Evolutionary conservation across 2,329 filamentous ascomycete genomes (phyloP).

Genomic region (Trichoderma koningiopsis): DNA sequence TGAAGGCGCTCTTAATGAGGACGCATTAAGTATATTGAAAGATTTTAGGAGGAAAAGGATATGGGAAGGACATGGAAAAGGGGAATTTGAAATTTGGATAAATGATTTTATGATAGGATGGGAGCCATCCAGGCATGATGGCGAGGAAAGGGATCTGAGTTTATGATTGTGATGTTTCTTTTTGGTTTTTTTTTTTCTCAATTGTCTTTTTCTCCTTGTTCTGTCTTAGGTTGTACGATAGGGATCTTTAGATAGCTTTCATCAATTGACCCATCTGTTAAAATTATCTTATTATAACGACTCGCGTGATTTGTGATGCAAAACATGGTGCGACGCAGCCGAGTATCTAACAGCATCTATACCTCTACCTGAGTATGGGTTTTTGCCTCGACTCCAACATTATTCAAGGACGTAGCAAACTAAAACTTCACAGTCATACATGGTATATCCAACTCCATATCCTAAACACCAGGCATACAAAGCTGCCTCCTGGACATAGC

Average conservation of each 20-base stretch:
- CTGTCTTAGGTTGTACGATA: neutral
- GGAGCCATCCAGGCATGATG: neutral
- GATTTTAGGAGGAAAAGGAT: neutral
- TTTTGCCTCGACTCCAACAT: neutral
- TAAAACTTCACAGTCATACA: neutral
- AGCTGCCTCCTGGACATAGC: neutral
- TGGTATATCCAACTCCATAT: neutral
- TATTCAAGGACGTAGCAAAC: neutral
- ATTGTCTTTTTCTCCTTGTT: neutral
- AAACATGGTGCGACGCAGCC: neutral
- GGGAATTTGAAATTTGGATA: neutral
- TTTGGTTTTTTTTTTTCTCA: too few relatives aligned
- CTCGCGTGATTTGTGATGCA: neutral
- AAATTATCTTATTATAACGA: neutral
- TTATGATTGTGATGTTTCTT: neutral
- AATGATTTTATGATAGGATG: neutral
- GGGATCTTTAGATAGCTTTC: neutral
- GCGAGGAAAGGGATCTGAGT: neutral
- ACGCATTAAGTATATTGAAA: neutral
- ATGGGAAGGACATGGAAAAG: too few relatives aligned
- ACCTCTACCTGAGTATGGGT: neutral
- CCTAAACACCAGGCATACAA: constrained; percentile 4
- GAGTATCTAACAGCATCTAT: neutral
- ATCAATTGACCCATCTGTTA: neutral
- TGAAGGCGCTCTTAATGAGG: neutral